These are phyloP conservation scores for Kazachstania sp. DNA, from an alignment of 1,139 yeast species.

Conservation along the genomic window DNA sequence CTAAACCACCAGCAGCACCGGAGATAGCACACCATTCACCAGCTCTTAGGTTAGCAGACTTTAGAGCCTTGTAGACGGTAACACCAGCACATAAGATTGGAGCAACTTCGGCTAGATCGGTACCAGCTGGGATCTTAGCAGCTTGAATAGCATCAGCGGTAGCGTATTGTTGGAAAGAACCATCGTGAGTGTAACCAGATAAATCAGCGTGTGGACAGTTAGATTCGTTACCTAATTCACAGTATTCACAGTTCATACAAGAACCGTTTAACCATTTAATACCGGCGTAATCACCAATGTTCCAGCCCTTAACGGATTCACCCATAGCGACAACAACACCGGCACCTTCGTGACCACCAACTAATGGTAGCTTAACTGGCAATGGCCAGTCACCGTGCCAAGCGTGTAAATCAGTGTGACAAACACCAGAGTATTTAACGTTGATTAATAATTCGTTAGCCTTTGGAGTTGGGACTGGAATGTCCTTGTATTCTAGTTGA, in stretches of 20 bases:
- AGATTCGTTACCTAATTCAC: constrained; percentile 60
- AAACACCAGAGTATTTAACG: constrained; percentile 69
- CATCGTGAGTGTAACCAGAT: constrained; percentile 75
- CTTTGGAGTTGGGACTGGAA: constrained; percentile 62
- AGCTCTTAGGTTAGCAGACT: constrained; percentile 54
- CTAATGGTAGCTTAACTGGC: constrained; percentile 49
- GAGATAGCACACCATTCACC: constrained; percentile 77
- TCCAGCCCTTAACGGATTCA: constrained; percentile 56
- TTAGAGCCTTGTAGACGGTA: constrained; percentile 76
- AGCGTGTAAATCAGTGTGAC: constrained; percentile 74
- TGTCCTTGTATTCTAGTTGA: constrained; percentile 51
- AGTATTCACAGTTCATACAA: constrained; percentile 65
- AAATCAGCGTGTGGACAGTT: constrained; percentile 61
- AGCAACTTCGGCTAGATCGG: constrained; percentile 65
- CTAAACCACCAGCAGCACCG: constrained; percentile 84
- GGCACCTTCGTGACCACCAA: constrained; percentile 86
- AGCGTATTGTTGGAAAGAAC: constrained; percentile 77
- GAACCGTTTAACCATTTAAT: constrained; percentile 67
- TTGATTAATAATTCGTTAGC: constrained; percentile 58
- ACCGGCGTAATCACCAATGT: constrained; percentile 72
- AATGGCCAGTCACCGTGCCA: constrained; percentile 76
- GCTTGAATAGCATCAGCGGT: constrained; percentile 85
- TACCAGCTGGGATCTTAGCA: constrained; percentile 60
- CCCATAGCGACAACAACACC: constrained; percentile 75
- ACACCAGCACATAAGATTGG: constrained; percentile 81